Evolutionary conservation across 169 alveolate species (phyloP).

Genomic region (Plasmodium fragile): DNA sequence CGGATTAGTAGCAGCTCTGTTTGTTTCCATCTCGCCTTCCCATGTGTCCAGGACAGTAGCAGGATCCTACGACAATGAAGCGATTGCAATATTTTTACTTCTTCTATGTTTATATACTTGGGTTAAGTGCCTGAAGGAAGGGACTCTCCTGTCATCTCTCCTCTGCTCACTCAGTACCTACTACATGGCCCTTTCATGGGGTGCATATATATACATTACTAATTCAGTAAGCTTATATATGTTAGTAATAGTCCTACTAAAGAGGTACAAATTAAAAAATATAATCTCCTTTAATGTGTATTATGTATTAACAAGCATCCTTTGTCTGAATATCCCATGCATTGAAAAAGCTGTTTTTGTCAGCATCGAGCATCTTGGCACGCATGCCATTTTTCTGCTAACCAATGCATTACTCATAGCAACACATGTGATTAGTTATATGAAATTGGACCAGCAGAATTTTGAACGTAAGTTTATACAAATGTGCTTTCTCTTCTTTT

Average conservation of each 20-base stretch:
- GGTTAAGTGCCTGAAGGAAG: conserved; percentile 94
- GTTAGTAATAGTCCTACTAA: conserved; percentile 92
- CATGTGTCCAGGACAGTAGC: conserved; percentile 95
- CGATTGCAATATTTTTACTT: conserved; percentile 97
- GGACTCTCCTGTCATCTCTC: conserved; percentile 89
- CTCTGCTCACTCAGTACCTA: conserved; percentile 85
- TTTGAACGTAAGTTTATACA: conserved; percentile 1
- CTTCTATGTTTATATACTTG: conserved; percentile 94
- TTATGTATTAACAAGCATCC: conserved; percentile 93
- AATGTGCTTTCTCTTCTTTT: conserved; percentile 31
- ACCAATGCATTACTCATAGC: conserved; percentile 78
- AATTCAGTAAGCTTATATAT: conserved; percentile 96
- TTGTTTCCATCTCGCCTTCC: conserved; percentile 97
- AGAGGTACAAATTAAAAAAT: conserved; percentile 90
- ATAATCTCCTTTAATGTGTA: conserved; percentile 93
- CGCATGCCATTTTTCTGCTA: conserved; percentile 95
- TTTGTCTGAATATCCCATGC: conserved; percentile 97
- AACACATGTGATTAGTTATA: background rate
- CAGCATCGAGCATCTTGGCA: conserved; percentile 96
- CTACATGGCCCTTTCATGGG: conserved; percentile 99
- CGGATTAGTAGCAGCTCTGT: conserved; percentile 96
- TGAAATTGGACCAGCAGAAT: conserved; percentile 2
- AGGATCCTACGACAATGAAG: conserved; percentile 99
- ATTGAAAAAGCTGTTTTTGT: conserved; percentile 92
- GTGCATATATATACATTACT: conserved; percentile 98